Evolutionary conservation across 176 grass and related monocot species (phyloP).

Genomic region (Oryza coarctata): DNA sequence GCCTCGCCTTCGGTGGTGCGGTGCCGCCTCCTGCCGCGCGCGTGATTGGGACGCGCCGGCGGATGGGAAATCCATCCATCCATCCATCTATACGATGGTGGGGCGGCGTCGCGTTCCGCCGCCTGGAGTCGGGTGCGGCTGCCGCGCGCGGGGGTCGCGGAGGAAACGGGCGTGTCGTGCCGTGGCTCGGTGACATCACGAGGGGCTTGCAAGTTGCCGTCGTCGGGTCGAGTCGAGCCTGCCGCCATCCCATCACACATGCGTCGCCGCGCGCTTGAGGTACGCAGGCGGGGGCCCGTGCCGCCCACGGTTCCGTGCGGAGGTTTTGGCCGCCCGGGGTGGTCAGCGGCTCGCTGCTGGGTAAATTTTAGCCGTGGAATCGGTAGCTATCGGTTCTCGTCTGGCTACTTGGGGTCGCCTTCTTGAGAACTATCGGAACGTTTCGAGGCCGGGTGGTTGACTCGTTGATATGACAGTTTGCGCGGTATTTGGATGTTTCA

Average conservation of each 20-base stretch:
- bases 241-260: neutral
- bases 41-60: neutral
- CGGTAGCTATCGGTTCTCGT: neutral
- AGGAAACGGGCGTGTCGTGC: neutral
- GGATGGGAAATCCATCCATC: too few species aligned
- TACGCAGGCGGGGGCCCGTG: neutral
- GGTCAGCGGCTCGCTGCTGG: too few species aligned
- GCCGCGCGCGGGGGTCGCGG: neutral
- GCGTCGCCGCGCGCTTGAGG: neutral
- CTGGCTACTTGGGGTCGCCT: neutral
- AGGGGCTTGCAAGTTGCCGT: neutral
- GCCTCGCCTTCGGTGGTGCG: neutral
- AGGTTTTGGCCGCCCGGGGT: too few species aligned
- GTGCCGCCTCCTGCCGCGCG: neutral
- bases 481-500: too few species aligned
- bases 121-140: neutral
- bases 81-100: neutral
- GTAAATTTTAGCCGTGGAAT: neutral
- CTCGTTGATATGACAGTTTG: neutral
- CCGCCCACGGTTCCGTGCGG: neutral
- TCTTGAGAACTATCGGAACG: neutral
- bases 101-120: neutral
- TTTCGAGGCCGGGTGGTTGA: neutral
- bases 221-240: neutral
- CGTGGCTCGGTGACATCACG: neutral